These are phyloP conservation scores for Penicillium sp. DNA, from an alignment of 2,329 filamentous ascomycete species.

Conservation along the genomic window DNA sequence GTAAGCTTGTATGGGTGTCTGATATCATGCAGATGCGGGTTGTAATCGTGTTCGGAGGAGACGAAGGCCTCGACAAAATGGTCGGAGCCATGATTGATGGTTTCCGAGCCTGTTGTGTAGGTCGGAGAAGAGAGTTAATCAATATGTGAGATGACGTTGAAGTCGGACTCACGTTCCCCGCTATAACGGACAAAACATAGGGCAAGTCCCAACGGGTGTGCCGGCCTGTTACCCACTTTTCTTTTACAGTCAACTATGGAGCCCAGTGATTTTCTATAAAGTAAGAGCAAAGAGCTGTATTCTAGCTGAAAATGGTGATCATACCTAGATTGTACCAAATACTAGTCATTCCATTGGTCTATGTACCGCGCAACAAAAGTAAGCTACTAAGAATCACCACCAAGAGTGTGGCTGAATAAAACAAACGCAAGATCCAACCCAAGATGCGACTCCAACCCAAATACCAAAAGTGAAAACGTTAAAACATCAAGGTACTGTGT, in stretches of 20 bases:
- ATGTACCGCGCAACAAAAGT: neutral
- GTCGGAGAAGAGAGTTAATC: no score
- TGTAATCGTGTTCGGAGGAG: slow-evolving; percentile 27
- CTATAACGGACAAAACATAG: no score
- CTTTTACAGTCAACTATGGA: no score
- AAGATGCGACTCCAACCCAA: neutral
- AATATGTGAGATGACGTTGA: no score
- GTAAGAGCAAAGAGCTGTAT: neutral
- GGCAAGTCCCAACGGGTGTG: no score
- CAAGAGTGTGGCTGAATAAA: neutral
- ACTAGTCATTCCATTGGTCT: neutral
- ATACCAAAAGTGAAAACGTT: neutral
- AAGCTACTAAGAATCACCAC: neutral
- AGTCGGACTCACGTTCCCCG: no score
- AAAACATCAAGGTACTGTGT: neutral
- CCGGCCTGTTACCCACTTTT: no score
- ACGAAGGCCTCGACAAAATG: neutral
- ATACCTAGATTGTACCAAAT: neutral
- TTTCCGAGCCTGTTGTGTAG: no score
- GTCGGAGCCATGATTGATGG: no score
- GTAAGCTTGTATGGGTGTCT: slow-evolving; percentile 43
- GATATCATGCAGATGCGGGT: slow-evolving; percentile 47
- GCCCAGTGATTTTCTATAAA: neutral
- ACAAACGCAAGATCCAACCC: neutral
- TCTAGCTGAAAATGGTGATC: no score